Conservation (phyloP, 2,329 filamentous ascomycete species). For the Calonectria pauciramosa region DNA sequence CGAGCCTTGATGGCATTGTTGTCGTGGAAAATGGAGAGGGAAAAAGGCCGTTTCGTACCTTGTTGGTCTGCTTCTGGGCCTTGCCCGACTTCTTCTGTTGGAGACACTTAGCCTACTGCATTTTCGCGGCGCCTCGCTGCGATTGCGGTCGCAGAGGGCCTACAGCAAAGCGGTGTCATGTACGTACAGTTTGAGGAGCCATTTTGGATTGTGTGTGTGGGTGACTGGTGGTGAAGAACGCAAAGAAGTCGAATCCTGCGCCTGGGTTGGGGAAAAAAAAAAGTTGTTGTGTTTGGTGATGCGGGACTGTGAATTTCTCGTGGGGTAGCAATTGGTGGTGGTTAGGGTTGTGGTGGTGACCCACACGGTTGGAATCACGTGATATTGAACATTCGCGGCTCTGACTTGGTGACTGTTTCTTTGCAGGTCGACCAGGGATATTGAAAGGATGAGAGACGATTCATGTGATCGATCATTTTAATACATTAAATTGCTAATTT, state of each 20-base stretch:
- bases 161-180: slow-evolving; percentile 93
- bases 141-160: slow-evolving; percentile 56
- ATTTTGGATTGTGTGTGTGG: slow-evolving; percentile 69
- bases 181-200: slow-evolving; percentile 92
- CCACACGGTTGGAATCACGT: not conserved
- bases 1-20: slow-evolving; percentile 13
- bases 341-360: slow-evolving; percentile 50
- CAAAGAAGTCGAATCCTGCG: slow-evolving; percentile 88
- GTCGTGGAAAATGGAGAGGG: not conserved
- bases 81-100: slow-evolving; percentile 77
- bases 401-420: not conserved
- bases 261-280: slow-evolving; percentile 50
- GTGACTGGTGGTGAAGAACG: slow-evolving; percentile 57
- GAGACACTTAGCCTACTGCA: slow-evolving; percentile 96
- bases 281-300: slow-evolving; percentile 30
- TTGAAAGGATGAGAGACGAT: not conserved
- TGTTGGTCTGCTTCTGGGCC: slow-evolving; percentile 87
- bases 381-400: not conserved
- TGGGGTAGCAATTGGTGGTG: slow-evolving; percentile 43
- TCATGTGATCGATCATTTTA: not conserved
- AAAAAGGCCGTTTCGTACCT: slow-evolving; percentile 67
- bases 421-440: not conserved
- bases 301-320: slow-evolving; percentile 38
- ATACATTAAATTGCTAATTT: not conserved
- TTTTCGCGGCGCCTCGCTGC: slow-evolving; percentile 48